Percentiles rank a stretch among this genome's conserved stretches.
phyloP scores from a whole-genome alignment of 495 filamentous ascomycete genomes.

The Lineolata rhizophorae region DNA sequence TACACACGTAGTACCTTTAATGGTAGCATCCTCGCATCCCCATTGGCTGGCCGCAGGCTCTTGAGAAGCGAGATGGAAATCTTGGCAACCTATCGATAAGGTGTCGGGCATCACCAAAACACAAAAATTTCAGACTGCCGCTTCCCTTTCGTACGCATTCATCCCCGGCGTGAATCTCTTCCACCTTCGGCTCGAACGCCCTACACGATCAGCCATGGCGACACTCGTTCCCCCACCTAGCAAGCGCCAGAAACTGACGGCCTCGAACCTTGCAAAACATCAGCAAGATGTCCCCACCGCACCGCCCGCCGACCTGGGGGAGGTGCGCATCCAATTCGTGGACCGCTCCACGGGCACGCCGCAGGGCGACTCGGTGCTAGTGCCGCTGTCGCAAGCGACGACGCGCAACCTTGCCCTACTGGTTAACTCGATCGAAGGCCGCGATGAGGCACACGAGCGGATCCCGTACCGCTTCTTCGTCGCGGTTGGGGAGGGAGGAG shows the following conservation, averaged over 20 bases:
- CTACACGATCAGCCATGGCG: constrained; percentile 45
- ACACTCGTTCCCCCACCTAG: constrained; percentile 75
- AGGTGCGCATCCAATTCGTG: constrained; percentile 66
- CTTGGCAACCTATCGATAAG: too few relatives aligned
- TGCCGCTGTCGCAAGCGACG: constrained; percentile 67
- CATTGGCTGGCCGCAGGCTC: too few relatives aligned
- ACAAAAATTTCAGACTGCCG: too few relatives aligned
- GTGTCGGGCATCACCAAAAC: too few relatives aligned
- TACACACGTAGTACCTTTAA: too few relatives aligned
- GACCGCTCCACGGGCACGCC: constrained; percentile 56
- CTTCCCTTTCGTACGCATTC: too few relatives aligned
- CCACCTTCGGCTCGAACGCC: background rate
- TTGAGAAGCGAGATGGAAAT: too few relatives aligned
- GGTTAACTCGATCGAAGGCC: constrained; percentile 65
- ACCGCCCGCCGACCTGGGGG: too few relatives aligned
- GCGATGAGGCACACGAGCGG: constrained; percentile 48
- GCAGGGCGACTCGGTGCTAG: constrained; percentile 47
- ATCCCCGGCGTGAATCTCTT: background rate
- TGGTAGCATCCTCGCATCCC: too few relatives aligned
- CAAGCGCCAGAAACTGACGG: constrained; percentile 67
- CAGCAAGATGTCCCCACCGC: constrained; percentile 57
- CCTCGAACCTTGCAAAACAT: constrained; percentile 42
- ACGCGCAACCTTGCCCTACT: constrained; percentile 78
- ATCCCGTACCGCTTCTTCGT: constrained; percentile 69
- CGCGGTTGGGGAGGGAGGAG: constrained; percentile 5